A percentile compares a stretch with the other conserved stretches of the same genome.
Conservation (phyloP, 345 rosid genomes). For the Crucihimalaya himalaica region DNA sequence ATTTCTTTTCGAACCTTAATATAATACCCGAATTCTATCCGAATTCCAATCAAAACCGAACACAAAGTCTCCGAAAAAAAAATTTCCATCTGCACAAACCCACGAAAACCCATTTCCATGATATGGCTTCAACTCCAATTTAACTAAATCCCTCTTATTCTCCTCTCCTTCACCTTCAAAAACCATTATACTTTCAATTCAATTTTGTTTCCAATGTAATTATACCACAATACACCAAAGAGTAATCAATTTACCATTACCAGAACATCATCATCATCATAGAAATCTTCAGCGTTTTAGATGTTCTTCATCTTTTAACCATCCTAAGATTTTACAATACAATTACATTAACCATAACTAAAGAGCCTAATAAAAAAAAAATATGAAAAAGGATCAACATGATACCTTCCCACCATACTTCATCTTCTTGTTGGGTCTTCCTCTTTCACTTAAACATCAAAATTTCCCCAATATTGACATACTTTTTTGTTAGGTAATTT, state of each 20-base stretch:
- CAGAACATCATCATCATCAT: constrained; percentile 63
- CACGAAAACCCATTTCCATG: constrained; percentile 84
- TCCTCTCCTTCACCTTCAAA: constrained; percentile 60
- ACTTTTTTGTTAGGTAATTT: no score
- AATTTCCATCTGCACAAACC: constrained; percentile 94
- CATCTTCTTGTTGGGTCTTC: constrained; percentile 62
- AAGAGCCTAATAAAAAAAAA: neutral
- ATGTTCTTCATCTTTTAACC: constrained; percentile 50
- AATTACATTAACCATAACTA: neutral
- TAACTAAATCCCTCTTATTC: constrained; percentile 70
- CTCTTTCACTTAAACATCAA: constrained; percentile 64
- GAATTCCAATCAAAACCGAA: no score
- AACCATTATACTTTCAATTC: neutral
- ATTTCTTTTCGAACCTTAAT: no score
- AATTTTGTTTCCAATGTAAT: neutral
- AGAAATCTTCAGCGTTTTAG: constrained; percentile 51
- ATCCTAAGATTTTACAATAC: constrained; percentile 50
- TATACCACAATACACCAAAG: neutral
- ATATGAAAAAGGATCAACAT: no score
- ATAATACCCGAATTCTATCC: no score
- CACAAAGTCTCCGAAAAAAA: constrained; percentile 84
- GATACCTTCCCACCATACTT: constrained; percentile 65
- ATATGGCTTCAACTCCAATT: constrained; percentile 75
- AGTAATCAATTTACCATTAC: constrained; percentile 52
- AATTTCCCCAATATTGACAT: neutral